phyloP scores from a whole-genome alignment of 495 filamentous ascomycete species.

The Halenospora varia region DNA sequence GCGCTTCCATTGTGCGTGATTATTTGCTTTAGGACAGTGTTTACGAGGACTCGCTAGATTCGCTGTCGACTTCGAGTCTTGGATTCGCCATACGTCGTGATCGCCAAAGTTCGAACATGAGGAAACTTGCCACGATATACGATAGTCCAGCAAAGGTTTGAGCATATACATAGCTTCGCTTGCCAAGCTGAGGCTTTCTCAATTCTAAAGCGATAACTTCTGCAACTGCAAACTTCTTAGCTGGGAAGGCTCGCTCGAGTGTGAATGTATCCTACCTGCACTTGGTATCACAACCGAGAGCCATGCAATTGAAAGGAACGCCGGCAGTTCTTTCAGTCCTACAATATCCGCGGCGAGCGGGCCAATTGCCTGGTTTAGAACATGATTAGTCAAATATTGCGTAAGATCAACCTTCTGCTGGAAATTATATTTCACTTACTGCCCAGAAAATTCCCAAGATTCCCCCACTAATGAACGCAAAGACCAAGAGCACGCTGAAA shows the following conservation, averaged over 20 bases:
- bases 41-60: too few species aligned
- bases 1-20: too few species aligned
- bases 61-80: too few species aligned
- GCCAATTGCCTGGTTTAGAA: constrained; percentile 40
- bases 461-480: constrained; percentile 59
- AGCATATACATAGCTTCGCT: constrained; percentile 47
- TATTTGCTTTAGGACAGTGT: too few species aligned
- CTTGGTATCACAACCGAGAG: constrained; percentile 66
- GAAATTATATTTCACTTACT: constrained; percentile 2
- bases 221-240: constrained; percentile 38
- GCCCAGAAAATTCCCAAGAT: constrained; percentile 73
- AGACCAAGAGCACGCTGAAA: constrained; percentile 63
- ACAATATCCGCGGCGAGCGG: constrained; percentile 75
- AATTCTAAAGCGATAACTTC: constrained; percentile 70
- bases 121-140: constrained; percentile 53
- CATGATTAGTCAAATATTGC: not conserved
- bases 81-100: too few species aligned
- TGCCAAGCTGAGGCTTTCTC: constrained; percentile 35
- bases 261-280: constrained; percentile 33
- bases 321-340: constrained; percentile 66
- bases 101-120: constrained; percentile 29
- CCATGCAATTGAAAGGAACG: constrained; percentile 70
- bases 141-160: constrained; percentile 62
- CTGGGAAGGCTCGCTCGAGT: not conserved
- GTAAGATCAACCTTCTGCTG: not conserved